Evolutionary conservation across 2,329 filamentous ascomycete species (phyloP), one percentile per base, ranked within the genome.

Genomic region (Lasiodiplodia theobromae): DNA sequence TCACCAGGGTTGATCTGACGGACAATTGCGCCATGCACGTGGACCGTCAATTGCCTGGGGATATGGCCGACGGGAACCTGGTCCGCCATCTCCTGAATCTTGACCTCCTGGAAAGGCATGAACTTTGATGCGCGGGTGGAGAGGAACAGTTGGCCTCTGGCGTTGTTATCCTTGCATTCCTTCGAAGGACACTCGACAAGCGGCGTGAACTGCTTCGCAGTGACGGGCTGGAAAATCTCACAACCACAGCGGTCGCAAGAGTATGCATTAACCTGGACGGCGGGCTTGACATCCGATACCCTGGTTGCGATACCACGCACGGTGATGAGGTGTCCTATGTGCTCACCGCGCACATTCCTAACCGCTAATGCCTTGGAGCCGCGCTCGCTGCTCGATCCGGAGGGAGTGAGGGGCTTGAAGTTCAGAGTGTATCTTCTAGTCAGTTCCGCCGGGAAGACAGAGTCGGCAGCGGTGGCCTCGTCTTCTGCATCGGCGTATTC

Each of bases 31-130:
- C 96, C 96, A 76, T 96, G 91, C 80, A 94, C 97, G 75, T 97
- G 88, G 25, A 99, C 84, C 0, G 95, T 98, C 71, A 99, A 83
- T 68, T 93, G 93, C 69, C 96, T 89, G 38, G 96, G 96, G 74
- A 99, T 99, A 78, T 99, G 96, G 63, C 96, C 96, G 71, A 99
- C 96, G 8, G 96, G 96, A 0, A 99, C 96, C 80, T 99, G 96
- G 78, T 99, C 96, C n/a, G 96, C 94, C 89, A 98, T 93, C 79
- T 99, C 96, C 81, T 99, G 96, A 68, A 99, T 94, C 83, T 98
- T 98, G 81, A 98, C 89, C 81, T 99, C 96, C 80, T 99, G 96
- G 84, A 99, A 99, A 3, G 96, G 94, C 75, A 97, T 83, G 77
- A 98, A 99, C 76, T 98, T 99, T 64, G 94, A 97, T 0, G 95